Percentiles rank a stretch among this genome's conserved stretches.
These are phyloP conservation scores for Cinnamomum chago DNA, from an alignment of 164 flowering plant genomes.

Conservation along the genomic window DNA sequence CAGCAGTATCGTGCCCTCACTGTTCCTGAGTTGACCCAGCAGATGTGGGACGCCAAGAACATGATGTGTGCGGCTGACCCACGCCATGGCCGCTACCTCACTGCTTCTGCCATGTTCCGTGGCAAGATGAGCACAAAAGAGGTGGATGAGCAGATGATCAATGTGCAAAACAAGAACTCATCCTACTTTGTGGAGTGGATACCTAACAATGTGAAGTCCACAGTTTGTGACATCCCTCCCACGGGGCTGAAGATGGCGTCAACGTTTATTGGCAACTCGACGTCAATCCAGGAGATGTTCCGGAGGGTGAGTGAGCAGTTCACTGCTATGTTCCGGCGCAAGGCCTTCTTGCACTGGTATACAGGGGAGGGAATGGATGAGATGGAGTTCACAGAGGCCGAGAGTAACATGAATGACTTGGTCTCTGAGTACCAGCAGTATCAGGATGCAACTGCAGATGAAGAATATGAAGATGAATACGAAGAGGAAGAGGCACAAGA, in stretches of 20 bases:
- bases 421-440: constrained; percentile 52
- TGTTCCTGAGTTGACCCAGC: constrained; percentile 24
- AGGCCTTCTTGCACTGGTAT: constrained; percentile 57
- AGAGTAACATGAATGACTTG: constrained; percentile 46
- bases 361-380: constrained; percentile 52
- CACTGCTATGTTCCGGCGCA: constrained; percentile 52
- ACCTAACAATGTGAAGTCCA: constrained; percentile 51
- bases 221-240: constrained; percentile 51
- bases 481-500: constrained; percentile 35
- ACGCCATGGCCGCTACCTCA: constrained; percentile 20
- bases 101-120: constrained; percentile 33
- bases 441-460: constrained; percentile 50
- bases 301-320: constrained; percentile 53
- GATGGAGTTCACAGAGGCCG: constrained; percentile 46
- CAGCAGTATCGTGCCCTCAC: constrained; percentile 42
- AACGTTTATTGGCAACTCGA: constrained; percentile 49
- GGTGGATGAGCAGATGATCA: constrained; percentile 48
- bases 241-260: constrained; percentile 46
- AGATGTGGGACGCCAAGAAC: constrained; percentile 28
- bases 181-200: constrained; percentile 54
- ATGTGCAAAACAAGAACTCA: constrained; percentile 54
- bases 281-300: constrained; percentile 52
- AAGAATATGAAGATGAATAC: constrained; percentile 35
- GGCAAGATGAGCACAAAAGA: constrained; percentile 54
- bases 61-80: constrained; percentile 31